phyloP scores from a whole-genome alignment of 2,329 filamentous ascomycete species.

The Aspergillus pseudoviridinutans region DNA sequence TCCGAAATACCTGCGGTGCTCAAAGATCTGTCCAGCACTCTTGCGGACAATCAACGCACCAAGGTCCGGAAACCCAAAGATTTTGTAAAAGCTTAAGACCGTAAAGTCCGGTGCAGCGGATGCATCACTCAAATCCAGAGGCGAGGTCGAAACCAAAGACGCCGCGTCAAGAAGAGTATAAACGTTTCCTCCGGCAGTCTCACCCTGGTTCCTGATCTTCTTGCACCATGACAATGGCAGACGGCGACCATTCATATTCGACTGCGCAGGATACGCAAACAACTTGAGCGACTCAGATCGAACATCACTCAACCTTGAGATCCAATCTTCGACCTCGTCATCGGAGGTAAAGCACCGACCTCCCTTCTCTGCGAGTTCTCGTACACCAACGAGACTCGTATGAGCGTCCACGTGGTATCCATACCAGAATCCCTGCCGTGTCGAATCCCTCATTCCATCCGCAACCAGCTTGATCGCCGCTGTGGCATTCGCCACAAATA shows the following conservation, averaged over 20 bases:
- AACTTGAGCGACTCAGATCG: slow-evolving; percentile 34
- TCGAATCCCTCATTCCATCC: slow-evolving; percentile 67
- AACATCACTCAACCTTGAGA: slow-evolving; percentile 38
- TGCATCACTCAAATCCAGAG: slow-evolving; percentile 64
- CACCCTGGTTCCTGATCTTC: slow-evolving; percentile 39
- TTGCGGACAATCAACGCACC: slow-evolving; percentile 81
- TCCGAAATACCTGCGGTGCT: slow-evolving; percentile 76
- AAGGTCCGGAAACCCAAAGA: slow-evolving; percentile 94
- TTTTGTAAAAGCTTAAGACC: slow-evolving; percentile 88
- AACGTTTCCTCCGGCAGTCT: slow-evolving; percentile 39
- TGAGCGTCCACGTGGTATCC: slow-evolving; percentile 80
- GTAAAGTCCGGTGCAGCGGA: slow-evolving; percentile 73
- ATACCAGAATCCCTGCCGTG: slow-evolving; percentile 69
- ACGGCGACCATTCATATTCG: slow-evolving; percentile 82
- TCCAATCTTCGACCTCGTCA: slow-evolving; percentile 61
- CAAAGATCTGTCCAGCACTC: slow-evolving; percentile 60
- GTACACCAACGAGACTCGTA: slow-evolving; percentile 78
- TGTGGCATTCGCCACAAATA: slow-evolving; percentile 91
- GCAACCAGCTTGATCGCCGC: slow-evolving; percentile 82
- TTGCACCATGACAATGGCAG: slow-evolving; percentile 67
- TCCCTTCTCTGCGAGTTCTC: slow-evolving; percentile 64
- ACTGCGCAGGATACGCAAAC: slow-evolving; percentile 86
- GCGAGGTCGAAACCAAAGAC: slow-evolving; percentile 71
- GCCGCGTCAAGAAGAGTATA: slow-evolving; percentile 80
- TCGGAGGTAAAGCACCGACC: slow-evolving; percentile 62